A percentile compares a stretch with the other conserved stretches of the same genome.
phyloP scores from a whole-genome alignment of 2,329 filamentous ascomycete species.

The Colletotrichum tanaceti region DNA sequence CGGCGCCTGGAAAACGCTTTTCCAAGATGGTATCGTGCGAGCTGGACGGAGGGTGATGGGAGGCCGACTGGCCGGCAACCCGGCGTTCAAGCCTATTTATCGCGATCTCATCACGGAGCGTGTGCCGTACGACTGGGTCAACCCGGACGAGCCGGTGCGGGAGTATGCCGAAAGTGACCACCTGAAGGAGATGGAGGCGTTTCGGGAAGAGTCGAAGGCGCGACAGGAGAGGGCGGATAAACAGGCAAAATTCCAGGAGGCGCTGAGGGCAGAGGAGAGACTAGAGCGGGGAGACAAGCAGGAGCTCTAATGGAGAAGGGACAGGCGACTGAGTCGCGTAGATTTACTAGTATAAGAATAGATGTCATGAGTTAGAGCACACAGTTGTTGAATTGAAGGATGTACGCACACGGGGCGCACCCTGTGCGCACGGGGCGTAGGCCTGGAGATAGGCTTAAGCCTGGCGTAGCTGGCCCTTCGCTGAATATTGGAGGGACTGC shows the following conservation, averaged over 20 bases:
- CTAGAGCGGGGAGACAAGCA: slow-evolving; percentile 25
- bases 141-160: slow-evolving; percentile 19
- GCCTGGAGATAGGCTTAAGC: no score
- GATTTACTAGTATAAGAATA: no score
- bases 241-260: slow-evolving; percentile 27
- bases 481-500: no score
- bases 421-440: no score
- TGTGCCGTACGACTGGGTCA: slow-evolving; percentile 34
- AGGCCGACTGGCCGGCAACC: slow-evolving; percentile 17
- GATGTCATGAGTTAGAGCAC: no score
- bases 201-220: slow-evolving; percentile 23
- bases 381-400: no score
- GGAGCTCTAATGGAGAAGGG: slow-evolving; percentile 14
- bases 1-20: slow-evolving; percentile 16
- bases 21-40: slow-evolving; percentile 6
- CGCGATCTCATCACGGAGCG: slow-evolving; percentile 37
- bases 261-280: slow-evolving; percentile 26
- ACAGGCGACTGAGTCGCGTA: no score
- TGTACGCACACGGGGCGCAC: no score
- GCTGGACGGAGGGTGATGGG: slow-evolving; percentile 26
- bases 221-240: slow-evolving; percentile 31
- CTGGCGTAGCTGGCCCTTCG: no score
- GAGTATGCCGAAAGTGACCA: slow-evolving; percentile 25
- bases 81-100: slow-evolving; percentile 34
- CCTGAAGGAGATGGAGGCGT: slow-evolving; percentile 29